Percentiles rank a stretch among this genome's conserved stretches.
Evolutionary conservation across 1,139 yeast species (phyloP).

Genomic region (Blastobotrys proliferans): DNA sequence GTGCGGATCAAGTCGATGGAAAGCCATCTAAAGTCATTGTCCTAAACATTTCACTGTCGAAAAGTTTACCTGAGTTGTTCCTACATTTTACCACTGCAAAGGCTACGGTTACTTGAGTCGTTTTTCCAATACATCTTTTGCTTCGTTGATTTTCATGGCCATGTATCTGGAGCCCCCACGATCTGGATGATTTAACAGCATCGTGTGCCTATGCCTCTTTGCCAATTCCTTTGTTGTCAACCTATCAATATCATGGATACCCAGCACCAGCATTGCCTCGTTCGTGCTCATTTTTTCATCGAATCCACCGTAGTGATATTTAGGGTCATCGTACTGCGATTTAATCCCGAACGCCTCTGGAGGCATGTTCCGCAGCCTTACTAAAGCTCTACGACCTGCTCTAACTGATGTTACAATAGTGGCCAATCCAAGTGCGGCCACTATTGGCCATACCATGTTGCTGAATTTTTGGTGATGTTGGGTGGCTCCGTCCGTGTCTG

Average conservation of each 20-base stretch:
- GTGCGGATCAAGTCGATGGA: too few species aligned
- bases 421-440: conserved; percentile 25
- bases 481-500: not conserved
- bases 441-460: conserved; percentile 22
- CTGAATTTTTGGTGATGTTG: not conserved
- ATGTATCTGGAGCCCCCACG: conserved; percentile 67
- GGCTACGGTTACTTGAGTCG: not conserved
- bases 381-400: conserved; percentile 35
- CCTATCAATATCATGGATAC: conserved; percentile 23
- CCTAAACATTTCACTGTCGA: not conserved
- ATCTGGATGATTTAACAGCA: conserved; percentile 75
- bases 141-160: conserved; percentile 72
- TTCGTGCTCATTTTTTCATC: conserved; percentile 32
- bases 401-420: conserved; percentile 25
- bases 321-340: conserved; percentile 14
- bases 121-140: conserved; percentile 57
- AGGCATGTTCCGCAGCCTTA: conserved; percentile 30
- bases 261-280: conserved; percentile 36
- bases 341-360: conserved; percentile 32
- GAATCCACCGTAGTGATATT: conserved; percentile 35
- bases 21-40: too few species aligned
- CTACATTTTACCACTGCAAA: not conserved
- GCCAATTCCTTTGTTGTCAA: conserved; percentile 40
- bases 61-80: not conserved
- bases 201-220: conserved; percentile 55